phyloP scores from a whole-genome alignment of 371 early-diverging fungal species.

The Mycotypha africana region DNA sequence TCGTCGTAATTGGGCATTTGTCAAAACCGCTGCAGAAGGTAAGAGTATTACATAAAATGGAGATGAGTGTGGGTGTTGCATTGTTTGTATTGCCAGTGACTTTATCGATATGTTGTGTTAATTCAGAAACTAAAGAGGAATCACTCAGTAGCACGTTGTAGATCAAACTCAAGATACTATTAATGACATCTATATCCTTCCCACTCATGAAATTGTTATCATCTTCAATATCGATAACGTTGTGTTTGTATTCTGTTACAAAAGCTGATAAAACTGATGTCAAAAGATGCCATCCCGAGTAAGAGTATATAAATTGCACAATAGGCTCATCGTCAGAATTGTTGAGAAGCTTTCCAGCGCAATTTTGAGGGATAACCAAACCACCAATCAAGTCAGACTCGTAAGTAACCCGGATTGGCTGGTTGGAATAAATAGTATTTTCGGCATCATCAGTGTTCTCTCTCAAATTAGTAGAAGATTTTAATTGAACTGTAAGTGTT shows the following conservation, averaged over 20 bases:
- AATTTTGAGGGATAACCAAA: constrained; percentile 15
- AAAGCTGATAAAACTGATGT: constrained; percentile 17
- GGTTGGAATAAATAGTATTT: constrained; percentile 2
- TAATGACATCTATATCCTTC: constrained; percentile 13
- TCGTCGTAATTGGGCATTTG: constrained; percentile 14
- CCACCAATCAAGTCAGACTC: constrained; percentile 2
- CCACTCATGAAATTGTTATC: constrained; percentile 12
- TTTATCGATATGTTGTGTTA: constrained; percentile 29
- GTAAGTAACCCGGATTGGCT: constrained; percentile 15
- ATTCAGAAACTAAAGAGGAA: constrained; percentile 10
- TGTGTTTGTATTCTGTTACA: not conserved
- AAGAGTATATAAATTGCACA: constrained; percentile 16
- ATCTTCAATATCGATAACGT: constrained; percentile 14
- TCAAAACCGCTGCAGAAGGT: constrained; percentile 7
- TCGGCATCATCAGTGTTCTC: constrained; percentile 3
- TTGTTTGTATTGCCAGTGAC: not conserved
- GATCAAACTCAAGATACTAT: constrained; percentile 25
- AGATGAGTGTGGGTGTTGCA: constrained; percentile 16
- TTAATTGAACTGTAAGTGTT: constrained; percentile 19
- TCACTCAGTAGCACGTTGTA: constrained; percentile 15
- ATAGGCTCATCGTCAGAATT: constrained; percentile 7
- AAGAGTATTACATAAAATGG: constrained; percentile 23
- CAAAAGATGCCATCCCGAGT: constrained; percentile 38
- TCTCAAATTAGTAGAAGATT: constrained; percentile 5
- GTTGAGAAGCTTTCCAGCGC: constrained; percentile 16